Conservation (phyloP, 169 alveolate genomes). For the Theileria sp. region DNA sequence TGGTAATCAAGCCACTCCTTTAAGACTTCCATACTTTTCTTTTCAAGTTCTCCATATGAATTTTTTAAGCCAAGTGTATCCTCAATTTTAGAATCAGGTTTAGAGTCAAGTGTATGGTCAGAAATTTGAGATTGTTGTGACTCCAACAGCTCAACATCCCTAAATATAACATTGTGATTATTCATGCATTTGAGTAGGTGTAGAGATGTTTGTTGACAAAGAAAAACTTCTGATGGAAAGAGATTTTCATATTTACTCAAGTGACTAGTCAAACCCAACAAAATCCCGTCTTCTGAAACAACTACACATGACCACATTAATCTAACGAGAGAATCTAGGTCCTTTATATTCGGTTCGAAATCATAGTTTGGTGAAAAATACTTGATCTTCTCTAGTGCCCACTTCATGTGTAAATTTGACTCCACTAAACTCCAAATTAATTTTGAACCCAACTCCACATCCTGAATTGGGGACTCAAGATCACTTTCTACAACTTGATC, state of each 20-base stretch:
- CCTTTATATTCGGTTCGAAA: neutral
- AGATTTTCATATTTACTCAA: slow-evolving; percentile 13
- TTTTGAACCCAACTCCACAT: slow-evolving; percentile 33
- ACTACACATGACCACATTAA: slow-evolving; percentile 61
- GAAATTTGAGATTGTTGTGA: neutral
- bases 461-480: neutral
- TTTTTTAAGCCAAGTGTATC: neutral
- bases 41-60: neutral
- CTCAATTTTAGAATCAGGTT: neutral
- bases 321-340: slow-evolving; percentile 23
- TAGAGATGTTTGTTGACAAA: slow-evolving; percentile 60
- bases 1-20: slow-evolving; percentile 60
- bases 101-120: neutral
- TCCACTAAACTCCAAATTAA: slow-evolving; percentile 44
- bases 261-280: slow-evolving; percentile 16
- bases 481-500: slow-evolving; percentile 21
- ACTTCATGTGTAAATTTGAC: slow-evolving; percentile 30
- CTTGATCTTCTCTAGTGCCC: slow-evolving; percentile 19
- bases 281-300: slow-evolving; percentile 43
- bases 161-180: slow-evolving; percentile 5
- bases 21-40: slow-evolving; percentile 3
- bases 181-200: slow-evolving; percentile 34
- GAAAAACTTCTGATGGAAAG: slow-evolving; percentile 50
- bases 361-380: neutral
- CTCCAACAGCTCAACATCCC: slow-evolving; percentile 4